Evolutionary conservation across 179 eudicot species (phyloP).

Genomic region (Silene vulgaris): DNA sequence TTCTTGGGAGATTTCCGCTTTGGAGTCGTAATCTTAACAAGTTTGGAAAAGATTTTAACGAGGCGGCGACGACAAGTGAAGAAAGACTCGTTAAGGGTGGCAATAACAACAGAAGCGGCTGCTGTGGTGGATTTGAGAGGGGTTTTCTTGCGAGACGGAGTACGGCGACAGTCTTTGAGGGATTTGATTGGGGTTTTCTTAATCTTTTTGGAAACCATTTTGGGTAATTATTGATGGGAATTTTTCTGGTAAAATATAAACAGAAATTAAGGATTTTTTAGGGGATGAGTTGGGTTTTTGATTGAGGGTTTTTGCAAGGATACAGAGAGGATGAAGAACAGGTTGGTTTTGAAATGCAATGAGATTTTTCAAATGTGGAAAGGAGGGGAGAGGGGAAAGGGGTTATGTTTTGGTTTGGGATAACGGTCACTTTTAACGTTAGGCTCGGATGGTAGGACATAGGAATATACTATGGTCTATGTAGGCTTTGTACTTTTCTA

Average conservation of each 20-base stretch:
- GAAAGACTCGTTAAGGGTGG: slow-evolving; percentile 52
- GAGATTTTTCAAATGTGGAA: slow-evolving; percentile 11
- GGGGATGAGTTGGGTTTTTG: too few species aligned
- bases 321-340: slow-evolving; percentile 4
- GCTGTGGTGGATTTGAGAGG: slow-evolving; percentile 23
- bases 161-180: slow-evolving; percentile 34
- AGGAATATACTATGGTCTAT: too few species aligned
- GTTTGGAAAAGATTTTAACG: slow-evolving; percentile 62
- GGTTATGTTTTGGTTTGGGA: slow-evolving; percentile 18
- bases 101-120: slow-evolving; percentile 34
- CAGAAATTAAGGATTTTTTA: background rate
- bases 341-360: slow-evolving; percentile 20
- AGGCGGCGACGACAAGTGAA: slow-evolving; percentile 68
- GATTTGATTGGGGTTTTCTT: slow-evolving; percentile 60
- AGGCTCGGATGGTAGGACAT: slow-evolving; percentile 13
- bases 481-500: too few species aligned
- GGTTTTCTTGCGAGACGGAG: slow-evolving; percentile 26
- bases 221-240: background rate
- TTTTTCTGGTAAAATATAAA: background rate
- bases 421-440: slow-evolving; percentile 23
- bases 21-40: slow-evolving; percentile 50
- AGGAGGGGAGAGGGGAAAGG: slow-evolving; percentile 1
- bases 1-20: slow-evolving; percentile 42
- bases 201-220: slow-evolving; percentile 65
- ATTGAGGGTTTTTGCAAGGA: background rate